phyloP scores from a whole-genome alignment of 2,329 filamentous ascomycete species.

The Fusarium bactridioides region DNA sequence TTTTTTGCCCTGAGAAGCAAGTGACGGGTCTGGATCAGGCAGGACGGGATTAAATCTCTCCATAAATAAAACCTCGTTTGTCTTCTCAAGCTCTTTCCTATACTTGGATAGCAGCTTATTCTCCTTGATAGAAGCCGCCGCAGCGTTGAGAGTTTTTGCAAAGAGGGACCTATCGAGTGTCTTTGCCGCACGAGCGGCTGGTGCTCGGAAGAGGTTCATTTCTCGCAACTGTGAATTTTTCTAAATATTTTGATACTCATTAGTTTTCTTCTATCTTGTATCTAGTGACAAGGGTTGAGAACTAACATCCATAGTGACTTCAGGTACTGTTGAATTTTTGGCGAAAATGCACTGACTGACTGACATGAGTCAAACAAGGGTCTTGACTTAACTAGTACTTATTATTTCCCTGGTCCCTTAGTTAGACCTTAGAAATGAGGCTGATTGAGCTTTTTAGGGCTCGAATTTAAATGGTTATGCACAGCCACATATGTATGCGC shows the following conservation, averaged over 20 bases:
- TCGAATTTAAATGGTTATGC: slow-evolving; percentile 9
- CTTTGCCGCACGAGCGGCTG: slow-evolving; percentile 78
- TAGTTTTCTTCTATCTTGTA: not conserved
- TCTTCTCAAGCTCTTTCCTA: slow-evolving; percentile 70
- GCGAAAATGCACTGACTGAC: slow-evolving; percentile 36
- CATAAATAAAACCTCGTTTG: slow-evolving; percentile 70
- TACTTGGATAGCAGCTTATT: slow-evolving; percentile 77
- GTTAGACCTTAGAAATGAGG: slow-evolving; percentile 29
- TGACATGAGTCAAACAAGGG: slow-evolving; percentile 32
- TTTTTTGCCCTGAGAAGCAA: slow-evolving; percentile 64
- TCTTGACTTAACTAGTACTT: not conserved
- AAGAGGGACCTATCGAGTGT: slow-evolving; percentile 87
- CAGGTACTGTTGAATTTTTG: slow-evolving; percentile 33
- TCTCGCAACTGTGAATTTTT: slow-evolving; percentile 46
- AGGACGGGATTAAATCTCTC: slow-evolving; percentile 71
- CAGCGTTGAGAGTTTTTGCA: slow-evolving; percentile 75
- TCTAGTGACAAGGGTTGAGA: slow-evolving; percentile 10
- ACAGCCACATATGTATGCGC: slow-evolving; percentile 35
- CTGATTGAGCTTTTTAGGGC: slow-evolving; percentile 43
- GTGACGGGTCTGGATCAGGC: slow-evolving; percentile 65
- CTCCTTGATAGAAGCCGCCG: slow-evolving; percentile 81
- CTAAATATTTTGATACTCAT: slow-evolving; percentile 16
- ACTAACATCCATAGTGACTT: slow-evolving; percentile 47
- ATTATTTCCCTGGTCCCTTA: not conserved
- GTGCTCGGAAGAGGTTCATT: slow-evolving; percentile 76